A percentile compares a stretch with the other conserved stretches of the same genome.
Evolutionary conservation across 768 basidiomycete species (phyloP).

Genomic region (Collybia mongolica): DNA sequence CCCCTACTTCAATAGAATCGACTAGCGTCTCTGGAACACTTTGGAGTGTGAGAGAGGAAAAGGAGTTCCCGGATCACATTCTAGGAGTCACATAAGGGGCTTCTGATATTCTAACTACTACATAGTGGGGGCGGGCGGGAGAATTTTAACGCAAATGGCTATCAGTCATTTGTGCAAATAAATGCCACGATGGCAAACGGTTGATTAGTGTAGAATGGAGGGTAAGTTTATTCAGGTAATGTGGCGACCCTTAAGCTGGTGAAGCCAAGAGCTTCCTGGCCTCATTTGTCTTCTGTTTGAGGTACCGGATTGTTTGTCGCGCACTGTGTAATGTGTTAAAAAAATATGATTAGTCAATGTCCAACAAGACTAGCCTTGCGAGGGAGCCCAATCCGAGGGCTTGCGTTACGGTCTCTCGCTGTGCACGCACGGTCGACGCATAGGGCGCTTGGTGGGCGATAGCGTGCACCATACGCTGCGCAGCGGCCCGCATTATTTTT

Average conservation of each 20-base stretch:
- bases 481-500: too few relatives aligned
- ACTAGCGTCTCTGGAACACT: too few relatives aligned
- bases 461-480: too few relatives aligned
- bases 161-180: too few relatives aligned
- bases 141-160: too few relatives aligned
- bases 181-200: not conserved
- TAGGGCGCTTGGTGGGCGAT: conserved; percentile 12
- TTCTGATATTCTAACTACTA: too few relatives aligned
- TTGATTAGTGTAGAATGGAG: not conserved
- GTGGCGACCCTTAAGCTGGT: not conserved
- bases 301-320: conserved; percentile 13
- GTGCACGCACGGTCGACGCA: conserved; percentile 10
- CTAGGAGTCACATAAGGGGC: too few relatives aligned
- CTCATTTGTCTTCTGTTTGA: conserved; percentile 5
- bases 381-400: conserved; percentile 19
- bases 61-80: too few relatives aligned
- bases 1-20: too few relatives aligned
- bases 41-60: too few relatives aligned
- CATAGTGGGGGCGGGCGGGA: too few relatives aligned
- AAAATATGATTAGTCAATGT: not conserved
- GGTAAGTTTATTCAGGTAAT: not conserved
- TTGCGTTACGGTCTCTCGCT: conserved; percentile 20
- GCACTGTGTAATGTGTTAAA: conserved; percentile 3
- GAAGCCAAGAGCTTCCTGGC: not conserved
- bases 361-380: conserved; percentile 9